Evolutionary conservation across 148 eudicot genomes (phyloP), one percentile per base, ranked within the genome.

Genomic region (Nyssa sinensis): DNA sequence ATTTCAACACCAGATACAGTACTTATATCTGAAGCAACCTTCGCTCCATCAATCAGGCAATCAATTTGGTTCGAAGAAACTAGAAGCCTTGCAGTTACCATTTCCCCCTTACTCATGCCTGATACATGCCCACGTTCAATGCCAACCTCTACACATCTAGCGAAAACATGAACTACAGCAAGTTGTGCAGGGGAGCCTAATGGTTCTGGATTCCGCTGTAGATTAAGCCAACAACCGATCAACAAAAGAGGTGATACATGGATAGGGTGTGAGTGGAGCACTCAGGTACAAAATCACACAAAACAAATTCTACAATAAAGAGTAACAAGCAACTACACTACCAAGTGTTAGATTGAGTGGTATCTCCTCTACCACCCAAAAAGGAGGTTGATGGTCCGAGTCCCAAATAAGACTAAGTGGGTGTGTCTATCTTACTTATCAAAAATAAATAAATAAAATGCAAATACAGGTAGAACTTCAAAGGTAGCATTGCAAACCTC

Each of bases 81-180:
- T 16, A 85, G 72, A 25, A 88, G 75, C 78, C 91, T 77, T 67
- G 86, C 87, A 65, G 71, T 74, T 17, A 80, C 80, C 51, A 16
- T 61, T 31, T 44, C 72, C 28, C 35, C 69, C 17, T 67, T 37
- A 64, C 33, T 34, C 74, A 72, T 59, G 35, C 69, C 62, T 67
- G 82, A 62, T 47, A 67, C 70, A 23, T 28, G 13, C 19, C 76
- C 82, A 29, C 69, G 72, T 21, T 75, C 72, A n/a, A 59, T n/a
- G 55, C 29, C 55, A 75, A 64, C 66, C 55, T 75, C 80, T 8
- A 73, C 34, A 53, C 64, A 60, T 79, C 80, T 82, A 29, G 70
- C 61, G 67, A 88, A 85, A 70, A 85, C 84, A 66, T 83, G 85
- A 63, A 85, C 30, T 58, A 76, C 23, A 70, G 88, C 91, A 79